phyloP scores from a whole-genome alignment of 805 yeast genomes.

The Ogataea neopini region DNA sequence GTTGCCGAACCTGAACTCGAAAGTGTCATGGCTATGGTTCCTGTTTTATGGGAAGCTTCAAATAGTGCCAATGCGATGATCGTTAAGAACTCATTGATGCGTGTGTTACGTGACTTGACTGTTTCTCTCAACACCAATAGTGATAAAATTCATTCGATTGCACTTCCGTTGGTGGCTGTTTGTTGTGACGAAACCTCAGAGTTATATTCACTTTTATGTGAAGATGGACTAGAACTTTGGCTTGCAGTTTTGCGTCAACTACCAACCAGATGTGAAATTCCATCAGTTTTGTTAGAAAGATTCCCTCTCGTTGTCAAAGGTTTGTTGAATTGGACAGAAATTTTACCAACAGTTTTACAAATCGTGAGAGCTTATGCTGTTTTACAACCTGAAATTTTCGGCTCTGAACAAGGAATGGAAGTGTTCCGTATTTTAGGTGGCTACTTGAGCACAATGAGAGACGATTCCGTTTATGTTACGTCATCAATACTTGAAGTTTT shows the following conservation, averaged over 20 bases:
- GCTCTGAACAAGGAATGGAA: conserved; percentile 38
- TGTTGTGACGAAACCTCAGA: conserved; percentile 65
- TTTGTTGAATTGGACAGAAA: conserved; percentile 70
- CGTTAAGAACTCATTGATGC: conserved; percentile 48
- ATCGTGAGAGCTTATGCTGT: conserved; percentile 65
- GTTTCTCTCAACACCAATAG: conserved; percentile 58
- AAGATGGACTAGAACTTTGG: conserved; percentile 90
- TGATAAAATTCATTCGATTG: conserved; percentile 48
- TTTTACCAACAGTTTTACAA: conserved; percentile 61
- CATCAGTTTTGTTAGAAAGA: conserved; percentile 42
- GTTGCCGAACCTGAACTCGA: conserved; percentile 52
- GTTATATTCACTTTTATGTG: conserved; percentile 59
- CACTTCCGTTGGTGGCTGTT: conserved; percentile 61
- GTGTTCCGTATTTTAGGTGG: conserved; percentile 52
- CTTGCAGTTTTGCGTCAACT: conserved; percentile 62
- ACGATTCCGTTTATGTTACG: conserved; percentile 63
- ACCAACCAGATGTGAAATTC: conserved; percentile 40
- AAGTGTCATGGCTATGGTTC: conserved; percentile 57
- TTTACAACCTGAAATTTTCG: conserved; percentile 44
- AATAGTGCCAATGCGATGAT: conserved; percentile 44
- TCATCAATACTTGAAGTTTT: conserved; percentile 55
- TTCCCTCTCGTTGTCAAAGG: conserved; percentile 58
- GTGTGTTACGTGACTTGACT: conserved; percentile 59
- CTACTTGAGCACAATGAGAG: conserved; percentile 63
- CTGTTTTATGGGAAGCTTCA: conserved; percentile 72